Evolutionary conservation across 805 yeast species (phyloP).

Genomic region (Starmerella etchellsii): DNA sequence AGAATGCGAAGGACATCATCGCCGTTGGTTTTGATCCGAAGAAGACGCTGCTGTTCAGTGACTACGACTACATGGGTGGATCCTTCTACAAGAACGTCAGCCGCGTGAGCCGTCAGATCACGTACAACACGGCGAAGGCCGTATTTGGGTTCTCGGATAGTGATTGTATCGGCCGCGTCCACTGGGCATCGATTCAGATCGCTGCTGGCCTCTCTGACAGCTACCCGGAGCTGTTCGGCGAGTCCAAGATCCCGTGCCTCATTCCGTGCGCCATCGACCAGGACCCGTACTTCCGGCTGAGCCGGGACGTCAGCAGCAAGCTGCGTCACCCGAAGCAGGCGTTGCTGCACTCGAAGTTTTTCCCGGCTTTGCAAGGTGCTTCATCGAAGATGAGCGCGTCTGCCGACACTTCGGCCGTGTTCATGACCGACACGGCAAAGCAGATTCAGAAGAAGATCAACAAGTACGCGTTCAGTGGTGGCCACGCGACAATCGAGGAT

Average conservation of each 20-base stretch:
- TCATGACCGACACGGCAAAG: conserved; percentile 87
- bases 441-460: conserved; percentile 89
- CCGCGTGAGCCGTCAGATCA: conserved; percentile 82
- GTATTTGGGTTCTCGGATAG: conserved; percentile 93
- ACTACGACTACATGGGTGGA: conserved; percentile 83
- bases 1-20: conserved; percentile 84
- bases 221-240: conserved; percentile 85
- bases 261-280: conserved; percentile 99
- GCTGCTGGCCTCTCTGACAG: conserved; percentile 93
- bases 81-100: conserved; percentile 90
- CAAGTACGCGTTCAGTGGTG: conserved; percentile 94
- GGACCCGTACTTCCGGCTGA: conserved; percentile 95
- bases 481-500: conserved; percentile 73
- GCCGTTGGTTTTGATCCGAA: conserved; percentile 90
- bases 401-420: conserved; percentile 81
- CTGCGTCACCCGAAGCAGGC: conserved; percentile 84
- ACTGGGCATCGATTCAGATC: conserved; percentile 92
- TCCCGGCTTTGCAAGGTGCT: conserved; percentile 97
- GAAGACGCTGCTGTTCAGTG: conserved; percentile 91
- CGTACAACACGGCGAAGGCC: conserved; percentile 92
- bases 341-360: conserved; percentile 82
- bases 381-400: conserved; percentile 95
- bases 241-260: conserved; percentile 84
- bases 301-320: conserved; percentile 94
- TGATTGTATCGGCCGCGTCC: conserved; percentile 87